Conservation (phyloP, 345 rosid genomes). For the Euphorbia tirucalli region DNA sequence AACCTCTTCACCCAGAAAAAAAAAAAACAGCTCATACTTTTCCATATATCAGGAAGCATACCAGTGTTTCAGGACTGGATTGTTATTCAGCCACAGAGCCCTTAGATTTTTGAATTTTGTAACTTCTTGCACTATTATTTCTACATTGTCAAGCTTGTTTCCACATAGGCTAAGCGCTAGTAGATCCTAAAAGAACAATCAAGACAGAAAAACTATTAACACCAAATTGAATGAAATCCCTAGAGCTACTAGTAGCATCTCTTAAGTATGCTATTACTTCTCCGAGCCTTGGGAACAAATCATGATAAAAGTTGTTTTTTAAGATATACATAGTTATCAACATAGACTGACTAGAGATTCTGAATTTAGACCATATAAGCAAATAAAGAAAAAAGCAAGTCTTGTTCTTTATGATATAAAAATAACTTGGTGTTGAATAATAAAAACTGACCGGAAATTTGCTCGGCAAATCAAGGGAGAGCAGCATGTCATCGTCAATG, state of each 20-base stretch:
- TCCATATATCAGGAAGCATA: slow-evolving; percentile 27
- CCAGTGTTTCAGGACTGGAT: slow-evolving; percentile 61
- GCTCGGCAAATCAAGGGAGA: slow-evolving; percentile 54
- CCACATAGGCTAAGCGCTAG: slow-evolving; percentile 74
- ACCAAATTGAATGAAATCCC: neutral
- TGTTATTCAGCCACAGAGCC: slow-evolving; percentile 85
- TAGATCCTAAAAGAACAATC: slow-evolving; percentile 50
- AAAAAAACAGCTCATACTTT: too few relatives aligned
- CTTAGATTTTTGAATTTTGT: slow-evolving; percentile 58
- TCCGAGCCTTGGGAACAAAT: too few relatives aligned
- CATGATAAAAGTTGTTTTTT: too few relatives aligned
- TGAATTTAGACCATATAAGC: neutral
- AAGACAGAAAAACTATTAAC: neutral
- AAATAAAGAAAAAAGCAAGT: neutral
- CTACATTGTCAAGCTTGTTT: slow-evolving; percentile 62
- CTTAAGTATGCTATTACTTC: neutral
- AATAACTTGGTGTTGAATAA: neutral
- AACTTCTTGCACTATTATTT: slow-evolving; percentile 57
- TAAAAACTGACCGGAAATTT: slow-evolving; percentile 53
- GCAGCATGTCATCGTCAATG: slow-evolving; percentile 52
- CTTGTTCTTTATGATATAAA: neutral
- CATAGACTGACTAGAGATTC: neutral
- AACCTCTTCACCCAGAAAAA: neutral
- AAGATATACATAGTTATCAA: neutral
- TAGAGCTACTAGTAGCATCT: neutral